Conservation (phyloP, 1,284 basidiomycete species). For the Ceratobasidium sp. region DNA sequence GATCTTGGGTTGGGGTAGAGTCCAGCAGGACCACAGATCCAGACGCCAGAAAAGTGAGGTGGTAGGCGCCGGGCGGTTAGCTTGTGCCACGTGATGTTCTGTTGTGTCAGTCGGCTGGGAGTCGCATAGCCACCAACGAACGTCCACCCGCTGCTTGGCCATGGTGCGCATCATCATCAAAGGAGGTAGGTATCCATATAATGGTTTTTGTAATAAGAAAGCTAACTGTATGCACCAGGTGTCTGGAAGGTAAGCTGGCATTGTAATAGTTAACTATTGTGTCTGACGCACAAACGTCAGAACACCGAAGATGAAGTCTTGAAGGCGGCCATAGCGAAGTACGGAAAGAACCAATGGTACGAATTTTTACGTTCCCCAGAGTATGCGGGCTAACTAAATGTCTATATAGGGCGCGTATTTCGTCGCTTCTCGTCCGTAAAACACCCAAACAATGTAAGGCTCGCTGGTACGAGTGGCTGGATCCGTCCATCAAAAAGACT, state of each 20-base stretch:
- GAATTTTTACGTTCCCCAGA: slow-evolving; percentile 27
- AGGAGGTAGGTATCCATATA: slow-evolving; percentile 65
- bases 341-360: slow-evolving; percentile 95
- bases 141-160: slow-evolving; percentile 7
- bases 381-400: slow-evolving; percentile 25
- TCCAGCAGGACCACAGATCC: too few relatives aligned
- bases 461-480: slow-evolving; percentile 99
- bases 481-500: slow-evolving; percentile 99
- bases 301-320: slow-evolving; percentile 97
- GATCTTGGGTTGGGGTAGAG: too few relatives aligned
- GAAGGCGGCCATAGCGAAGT: slow-evolving; percentile 97
- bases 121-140: slow-evolving; percentile 23
- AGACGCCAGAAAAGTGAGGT: too few relatives aligned
- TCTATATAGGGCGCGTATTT: slow-evolving; percentile 88
- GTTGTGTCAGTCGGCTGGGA: neutral
- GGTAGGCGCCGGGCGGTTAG: slow-evolving; percentile 13
- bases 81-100: slow-evolving; percentile 15
- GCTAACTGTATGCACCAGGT: slow-evolving; percentile 27
- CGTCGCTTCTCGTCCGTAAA: slow-evolving; percentile 95
- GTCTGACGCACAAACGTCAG: slow-evolving; percentile 46
- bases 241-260: slow-evolving; percentile 49
- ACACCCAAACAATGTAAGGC: slow-evolving; percentile 99
- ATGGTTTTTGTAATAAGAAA: slow-evolving; percentile 1
- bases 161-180: slow-evolving; percentile 89
- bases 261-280: neutral